Evolutionary conservation across 1,284 basidiomycete genomes (phyloP).

Genomic region (Trametes polyzona): DNA sequence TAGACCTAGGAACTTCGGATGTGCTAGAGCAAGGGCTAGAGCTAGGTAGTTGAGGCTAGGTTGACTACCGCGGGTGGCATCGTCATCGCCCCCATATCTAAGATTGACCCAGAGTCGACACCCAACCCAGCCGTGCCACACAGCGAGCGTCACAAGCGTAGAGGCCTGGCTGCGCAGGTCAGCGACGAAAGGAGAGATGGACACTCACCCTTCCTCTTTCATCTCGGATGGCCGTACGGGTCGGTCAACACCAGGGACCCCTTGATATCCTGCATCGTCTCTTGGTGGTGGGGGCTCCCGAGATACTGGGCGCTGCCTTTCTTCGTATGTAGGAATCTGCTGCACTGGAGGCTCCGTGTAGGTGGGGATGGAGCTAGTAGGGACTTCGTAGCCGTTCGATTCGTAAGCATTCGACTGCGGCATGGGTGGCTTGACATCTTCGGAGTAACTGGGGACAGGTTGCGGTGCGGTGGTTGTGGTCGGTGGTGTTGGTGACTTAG

Average conservation of each 20-base stretch:
- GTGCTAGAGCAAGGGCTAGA: constrained; percentile 47
- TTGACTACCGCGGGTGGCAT: constrained; percentile 42
- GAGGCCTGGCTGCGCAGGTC: constrained; percentile 24
- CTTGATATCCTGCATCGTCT: constrained; percentile 40
- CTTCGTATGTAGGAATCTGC: constrained; percentile 77
- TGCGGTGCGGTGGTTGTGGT: not conserved
- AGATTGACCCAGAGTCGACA: constrained; percentile 31
- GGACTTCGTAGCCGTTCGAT: too few species aligned
- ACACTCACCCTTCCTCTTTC: constrained; percentile 98
- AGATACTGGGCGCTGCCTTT: constrained; percentile 59
- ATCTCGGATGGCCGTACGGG: constrained; percentile 89
- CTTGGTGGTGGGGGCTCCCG: constrained; percentile 41
- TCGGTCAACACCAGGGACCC: constrained; percentile 57
- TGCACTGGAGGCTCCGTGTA: constrained; percentile 48
- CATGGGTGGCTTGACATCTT: constrained; percentile 15
- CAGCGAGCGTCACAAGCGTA: constrained; percentile 24
- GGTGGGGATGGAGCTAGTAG: constrained; percentile 27
- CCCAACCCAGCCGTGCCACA: constrained; percentile 32
- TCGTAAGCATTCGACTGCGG: constrained; percentile 17
- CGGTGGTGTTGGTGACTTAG: not conserved
- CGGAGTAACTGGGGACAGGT: constrained; percentile 4
- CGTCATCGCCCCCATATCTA: constrained; percentile 38
- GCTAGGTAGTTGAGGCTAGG: constrained; percentile 56
- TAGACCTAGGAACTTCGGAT: constrained; percentile 63
- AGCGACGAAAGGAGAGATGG: constrained; percentile 22